phyloP scores from a whole-genome alignment of 371 early-diverging fungal species.

The Mucor circinelloides region DNA sequence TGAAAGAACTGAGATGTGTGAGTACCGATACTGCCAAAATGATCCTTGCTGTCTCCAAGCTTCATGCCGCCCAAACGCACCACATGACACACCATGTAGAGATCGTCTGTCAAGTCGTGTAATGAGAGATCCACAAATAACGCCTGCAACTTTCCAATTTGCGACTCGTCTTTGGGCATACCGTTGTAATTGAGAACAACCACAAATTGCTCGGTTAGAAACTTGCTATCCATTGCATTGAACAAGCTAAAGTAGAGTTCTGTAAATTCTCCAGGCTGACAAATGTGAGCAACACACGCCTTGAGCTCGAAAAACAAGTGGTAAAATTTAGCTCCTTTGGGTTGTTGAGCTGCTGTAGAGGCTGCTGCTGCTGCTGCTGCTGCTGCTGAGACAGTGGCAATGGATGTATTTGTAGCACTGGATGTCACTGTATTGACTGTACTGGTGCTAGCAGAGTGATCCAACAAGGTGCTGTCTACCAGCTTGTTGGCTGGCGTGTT shows the following conservation, averaged over 20 bases:
- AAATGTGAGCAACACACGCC: slow-evolving; percentile 68
- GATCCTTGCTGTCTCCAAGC: slow-evolving; percentile 53
- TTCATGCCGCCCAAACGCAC: slow-evolving; percentile 68
- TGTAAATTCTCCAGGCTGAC: slow-evolving; percentile 61
- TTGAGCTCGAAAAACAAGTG: slow-evolving; percentile 65
- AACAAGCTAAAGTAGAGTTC: slow-evolving; percentile 74
- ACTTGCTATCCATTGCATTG: slow-evolving; percentile 46
- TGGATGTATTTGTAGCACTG: background rate
- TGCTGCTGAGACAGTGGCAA: background rate
- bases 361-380: background rate
- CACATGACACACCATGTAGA: slow-evolving; percentile 68
- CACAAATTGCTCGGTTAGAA: slow-evolving; percentile 67
- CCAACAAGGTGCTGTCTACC: background rate
- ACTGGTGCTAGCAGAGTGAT: background rate
- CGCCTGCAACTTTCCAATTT: slow-evolving; percentile 55
- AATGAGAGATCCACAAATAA: slow-evolving; percentile 62
- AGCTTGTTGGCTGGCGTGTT: background rate
- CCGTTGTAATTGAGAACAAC: slow-evolving; percentile 60
- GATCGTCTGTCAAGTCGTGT: slow-evolving; percentile 53
- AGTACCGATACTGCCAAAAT: slow-evolving; percentile 12
- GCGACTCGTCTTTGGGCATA: slow-evolving; percentile 57
- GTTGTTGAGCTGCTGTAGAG: background rate
- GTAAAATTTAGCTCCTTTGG: slow-evolving; percentile 49
- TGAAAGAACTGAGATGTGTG: slow-evolving; percentile 16
- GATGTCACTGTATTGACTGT: background rate